Base-by-base conservation (phyloP, 805 yeast species). In the Myxozyma geophila region DNA sequence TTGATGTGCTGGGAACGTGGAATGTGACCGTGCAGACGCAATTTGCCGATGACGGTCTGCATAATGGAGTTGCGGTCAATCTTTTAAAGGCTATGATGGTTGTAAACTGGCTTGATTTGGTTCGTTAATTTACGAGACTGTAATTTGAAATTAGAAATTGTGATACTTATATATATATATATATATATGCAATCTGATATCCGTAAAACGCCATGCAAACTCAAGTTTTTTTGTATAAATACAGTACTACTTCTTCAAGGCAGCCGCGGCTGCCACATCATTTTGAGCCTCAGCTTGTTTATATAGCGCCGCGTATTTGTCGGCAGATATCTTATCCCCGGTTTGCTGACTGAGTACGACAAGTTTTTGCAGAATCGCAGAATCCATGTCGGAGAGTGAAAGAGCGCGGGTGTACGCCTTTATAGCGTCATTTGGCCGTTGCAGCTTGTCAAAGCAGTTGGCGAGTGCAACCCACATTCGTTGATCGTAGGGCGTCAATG, bases 391-490 rank as follows among this genome's bases (percentile, higher is more conserved):
- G 40, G 87, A 82, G 19, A 85, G 82, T 33, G 78, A 74, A 40
- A 89, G 76, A 0, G 97, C 97, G 71, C 92, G 87, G 69, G 87
- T 86, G 74, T 88, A 92, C 15, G 95, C 87, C 72, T 87, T 88
- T 33, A 92, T 82, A 0, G 98, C 87, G 67, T 92, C 96, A 13
- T 80, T 82, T 33, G 78, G 76, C 64, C 90, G 87, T 28, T 84
- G 85, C 43, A 92, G 81, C 71, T 89, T 89, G 69, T 90, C 95
- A 75, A 86, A 92, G 75, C 98, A 91, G 70, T 87, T 87, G 0
- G 92, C 98, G 49, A 93, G 81, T 0, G 98, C 98, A 69, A 87
- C 90, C 99, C 99, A 95, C 90, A 93, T 92, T 69, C 99, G 80
- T 71, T 88, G 87, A 73, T 95, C 99, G 51, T 85, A 76, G 0